Evolutionary conservation across 2,329 filamentous ascomycete genomes (phyloP).

Genomic region (Didymellaceae sp.): DNA sequence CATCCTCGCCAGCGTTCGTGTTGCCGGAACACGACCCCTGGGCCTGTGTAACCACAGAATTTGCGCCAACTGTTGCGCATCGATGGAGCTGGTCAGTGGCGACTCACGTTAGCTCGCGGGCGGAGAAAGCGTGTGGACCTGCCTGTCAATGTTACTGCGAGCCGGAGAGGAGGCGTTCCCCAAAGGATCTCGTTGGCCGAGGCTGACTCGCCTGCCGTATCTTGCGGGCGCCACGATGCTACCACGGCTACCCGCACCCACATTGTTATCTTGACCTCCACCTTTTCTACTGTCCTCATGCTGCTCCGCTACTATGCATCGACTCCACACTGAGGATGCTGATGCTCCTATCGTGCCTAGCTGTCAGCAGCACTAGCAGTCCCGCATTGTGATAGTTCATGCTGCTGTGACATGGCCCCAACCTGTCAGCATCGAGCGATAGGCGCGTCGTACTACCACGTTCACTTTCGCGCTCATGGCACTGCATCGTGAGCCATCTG

Average conservation of each 20-base stretch:
- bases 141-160: conserved; percentile 6
- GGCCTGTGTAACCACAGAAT: background rate
- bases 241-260: conserved; percentile 27
- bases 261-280: conserved; percentile 17
- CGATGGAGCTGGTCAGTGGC: conserved; percentile 9
- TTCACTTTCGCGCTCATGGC: conserved; percentile 36
- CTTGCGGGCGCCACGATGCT: conserved; percentile 34
- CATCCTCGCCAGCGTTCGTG: conserved; percentile 2
- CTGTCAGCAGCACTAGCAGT: conserved; percentile 6
- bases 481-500: conserved; percentile 29
- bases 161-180: conserved; percentile 11
- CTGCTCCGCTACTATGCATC: conserved; percentile 7
- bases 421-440: conserved; percentile 26
- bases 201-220: conserved; percentile 16
- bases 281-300: conserved; percentile 7
- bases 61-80: conserved; percentile 10
- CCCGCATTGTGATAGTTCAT: conserved; percentile 23
- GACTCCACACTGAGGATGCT: background rate
- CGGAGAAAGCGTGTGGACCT: conserved; percentile 5
- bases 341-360: conserved; percentile 5
- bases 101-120: conserved; percentile 5
- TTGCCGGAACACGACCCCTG: background rate
- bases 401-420: conserved; percentile 36
- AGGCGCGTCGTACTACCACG: conserved; percentile 41
- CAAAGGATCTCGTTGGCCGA: conserved; percentile 19